phyloP scores from a whole-genome alignment of 768 basidiomycete genomes.

The Rhodosporidiobolus sp. region DNA sequence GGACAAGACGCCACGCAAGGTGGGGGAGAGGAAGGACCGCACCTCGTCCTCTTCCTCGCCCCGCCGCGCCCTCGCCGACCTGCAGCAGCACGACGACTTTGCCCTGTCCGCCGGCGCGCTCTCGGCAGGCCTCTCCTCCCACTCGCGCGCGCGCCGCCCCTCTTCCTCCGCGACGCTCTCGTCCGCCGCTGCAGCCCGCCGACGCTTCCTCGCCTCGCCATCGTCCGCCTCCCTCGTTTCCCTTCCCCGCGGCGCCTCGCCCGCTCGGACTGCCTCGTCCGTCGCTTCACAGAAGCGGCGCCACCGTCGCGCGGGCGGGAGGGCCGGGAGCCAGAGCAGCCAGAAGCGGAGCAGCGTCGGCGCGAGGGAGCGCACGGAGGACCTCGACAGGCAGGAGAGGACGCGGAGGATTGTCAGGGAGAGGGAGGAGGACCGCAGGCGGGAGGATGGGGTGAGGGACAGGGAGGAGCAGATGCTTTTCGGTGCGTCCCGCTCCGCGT shows the following conservation, averaged over 20 bases:
- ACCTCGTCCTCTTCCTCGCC: no score
- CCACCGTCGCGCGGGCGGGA: slow-evolving; percentile 3
- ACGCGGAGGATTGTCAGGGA: neutral
- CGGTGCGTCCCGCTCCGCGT: no score
- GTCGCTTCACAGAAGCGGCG: neutral
- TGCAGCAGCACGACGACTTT: neutral
- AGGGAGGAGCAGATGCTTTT: neutral
- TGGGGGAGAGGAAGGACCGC: no score
- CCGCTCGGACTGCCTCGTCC: neutral
- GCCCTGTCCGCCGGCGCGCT: slow-evolving; percentile 1
- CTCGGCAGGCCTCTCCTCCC: neutral
- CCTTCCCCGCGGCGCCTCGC: no score
- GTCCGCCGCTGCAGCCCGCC: no score
- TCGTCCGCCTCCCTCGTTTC: no score
- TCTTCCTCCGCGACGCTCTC: no score
- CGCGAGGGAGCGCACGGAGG: neutral
- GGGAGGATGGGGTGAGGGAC: neutral
- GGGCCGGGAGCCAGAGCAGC: neutral
- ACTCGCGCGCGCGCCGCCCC: no score
- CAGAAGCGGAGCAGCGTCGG: neutral
- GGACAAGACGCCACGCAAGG: no score
- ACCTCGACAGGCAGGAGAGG: neutral
- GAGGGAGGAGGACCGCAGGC: neutral
- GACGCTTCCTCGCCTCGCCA: no score
- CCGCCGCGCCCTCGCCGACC: no score